These are phyloP conservation scores for Yamagishiella unicocca DNA, from an alignment of 139 green algal genomes.

Conservation along the genomic window DNA sequence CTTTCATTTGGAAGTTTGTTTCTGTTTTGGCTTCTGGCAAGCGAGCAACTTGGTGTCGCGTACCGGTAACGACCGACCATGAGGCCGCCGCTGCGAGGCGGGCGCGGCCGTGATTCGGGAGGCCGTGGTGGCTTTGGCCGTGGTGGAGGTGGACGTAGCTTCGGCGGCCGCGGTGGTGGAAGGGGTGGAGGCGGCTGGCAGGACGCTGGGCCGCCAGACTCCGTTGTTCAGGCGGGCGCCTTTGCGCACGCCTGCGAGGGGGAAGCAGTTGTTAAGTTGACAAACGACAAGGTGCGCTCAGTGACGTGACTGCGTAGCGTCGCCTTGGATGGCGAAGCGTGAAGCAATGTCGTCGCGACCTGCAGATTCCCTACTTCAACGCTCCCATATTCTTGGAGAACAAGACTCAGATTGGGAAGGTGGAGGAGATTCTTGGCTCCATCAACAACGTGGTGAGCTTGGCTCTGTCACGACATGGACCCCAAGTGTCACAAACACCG, in stretches of 20 bases:
- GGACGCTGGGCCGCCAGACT: conserved; percentile 68
- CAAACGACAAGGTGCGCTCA: conserved; percentile 92
- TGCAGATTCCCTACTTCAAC: conserved; percentile 98
- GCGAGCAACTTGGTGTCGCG: background rate
- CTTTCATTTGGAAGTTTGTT: background rate
- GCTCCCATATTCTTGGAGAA: conserved; percentile 98
- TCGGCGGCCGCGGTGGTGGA: conserved; percentile 49
- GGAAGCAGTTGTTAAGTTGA: conserved; percentile 97
- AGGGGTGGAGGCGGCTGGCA: conserved; percentile 44
- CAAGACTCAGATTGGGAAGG: conserved; percentile 97
- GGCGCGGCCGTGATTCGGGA: conserved; percentile 39
- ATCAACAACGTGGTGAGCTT: conserved; percentile 89
- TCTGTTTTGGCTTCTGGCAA: background rate
- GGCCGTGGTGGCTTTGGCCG: conserved; percentile 50
- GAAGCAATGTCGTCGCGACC: background rate
- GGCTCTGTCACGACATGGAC: background rate
- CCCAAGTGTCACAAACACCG: background rate
- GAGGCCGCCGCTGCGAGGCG: conserved; percentile 56
- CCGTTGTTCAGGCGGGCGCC: conserved; percentile 88
- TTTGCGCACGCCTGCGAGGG: conserved; percentile 98
- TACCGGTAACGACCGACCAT: background rate
- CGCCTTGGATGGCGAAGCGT: too few species aligned
- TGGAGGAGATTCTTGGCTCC: conserved; percentile 98
- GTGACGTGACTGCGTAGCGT: background rate
- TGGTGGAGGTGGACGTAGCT: conserved; percentile 41